Evolutionary conservation across 2,329 filamentous ascomycete genomes (phyloP).

Genomic region (Sarocladium kiliense): DNA sequence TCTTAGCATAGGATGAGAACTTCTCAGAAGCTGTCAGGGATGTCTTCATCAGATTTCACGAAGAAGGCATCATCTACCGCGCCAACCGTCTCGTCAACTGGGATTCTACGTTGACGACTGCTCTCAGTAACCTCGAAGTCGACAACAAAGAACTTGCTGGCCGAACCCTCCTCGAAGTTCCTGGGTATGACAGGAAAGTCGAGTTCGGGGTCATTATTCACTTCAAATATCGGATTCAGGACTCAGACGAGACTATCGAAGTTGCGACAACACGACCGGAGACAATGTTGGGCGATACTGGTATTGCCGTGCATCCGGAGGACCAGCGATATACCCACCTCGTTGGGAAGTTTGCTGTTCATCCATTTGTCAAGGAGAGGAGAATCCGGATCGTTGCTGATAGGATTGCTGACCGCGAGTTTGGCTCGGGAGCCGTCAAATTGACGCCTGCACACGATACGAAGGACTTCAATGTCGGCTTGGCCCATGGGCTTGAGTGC

Average conservation of each 20-base stretch:
- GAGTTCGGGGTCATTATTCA: slow-evolving; percentile 80
- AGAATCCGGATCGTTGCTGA: slow-evolving; percentile 74
- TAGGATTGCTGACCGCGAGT: slow-evolving; percentile 75
- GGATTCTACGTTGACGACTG: slow-evolving; percentile 76
- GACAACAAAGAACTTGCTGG: slow-evolving; percentile 77
- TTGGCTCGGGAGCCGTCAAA: slow-evolving; percentile 89
- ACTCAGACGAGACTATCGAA: slow-evolving; percentile 69
- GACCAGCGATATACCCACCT: slow-evolving; percentile 76
- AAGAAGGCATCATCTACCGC: slow-evolving; percentile 82
- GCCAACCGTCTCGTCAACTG: slow-evolving; percentile 85
- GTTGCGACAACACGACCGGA: slow-evolving; percentile 82
- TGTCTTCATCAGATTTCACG: slow-evolving; percentile 76
- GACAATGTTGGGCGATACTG: slow-evolving; percentile 83
- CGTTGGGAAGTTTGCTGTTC: slow-evolving; percentile 70
- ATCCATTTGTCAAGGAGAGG: slow-evolving; percentile 71
- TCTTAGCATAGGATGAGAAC: slow-evolving; percentile 55
- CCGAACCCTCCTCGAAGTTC: slow-evolving; percentile 74
- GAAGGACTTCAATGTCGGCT: slow-evolving; percentile 78
- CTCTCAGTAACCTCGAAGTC: slow-evolving; percentile 79
- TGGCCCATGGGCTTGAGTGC: slow-evolving; percentile 70
- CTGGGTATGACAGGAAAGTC: slow-evolving; percentile 82
- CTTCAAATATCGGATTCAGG: slow-evolving; percentile 80
- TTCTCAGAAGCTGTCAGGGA: slow-evolving; percentile 68
- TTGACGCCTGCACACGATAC: slow-evolving; percentile 85
- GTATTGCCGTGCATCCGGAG: slow-evolving; percentile 80